A percentile compares a stretch with the other conserved stretches of the same genome.
These are phyloP conservation scores for Yamadazyma mexicana DNA, from an alignment of 1,139 yeast genomes.

Conservation along the genomic window DNA sequence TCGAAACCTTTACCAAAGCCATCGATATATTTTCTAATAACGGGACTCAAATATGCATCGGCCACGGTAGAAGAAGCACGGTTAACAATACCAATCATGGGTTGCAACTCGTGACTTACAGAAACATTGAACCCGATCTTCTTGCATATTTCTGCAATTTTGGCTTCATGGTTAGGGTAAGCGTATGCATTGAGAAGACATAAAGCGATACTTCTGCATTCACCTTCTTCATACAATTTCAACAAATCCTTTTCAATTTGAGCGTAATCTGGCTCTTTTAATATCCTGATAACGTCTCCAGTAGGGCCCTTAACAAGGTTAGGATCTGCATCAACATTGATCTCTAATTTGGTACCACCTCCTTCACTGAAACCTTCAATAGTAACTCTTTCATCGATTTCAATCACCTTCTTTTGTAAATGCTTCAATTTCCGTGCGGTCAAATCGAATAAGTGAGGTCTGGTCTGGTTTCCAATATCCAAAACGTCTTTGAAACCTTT, in stretches of 20 bases:
- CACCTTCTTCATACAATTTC: slow-evolving; percentile 25
- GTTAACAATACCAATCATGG: slow-evolving; percentile 47
- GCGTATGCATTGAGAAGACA: slow-evolving; percentile 43
- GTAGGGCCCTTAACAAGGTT: slow-evolving; percentile 30
- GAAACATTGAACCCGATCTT: slow-evolving; percentile 40
- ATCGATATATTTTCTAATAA: slow-evolving; percentile 33
- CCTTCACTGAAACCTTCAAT: slow-evolving; percentile 41
- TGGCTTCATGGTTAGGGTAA: slow-evolving; percentile 38
- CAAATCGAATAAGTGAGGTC: slow-evolving; percentile 40
- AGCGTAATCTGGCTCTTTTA: slow-evolving; percentile 33
- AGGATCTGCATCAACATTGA: slow-evolving; percentile 21
- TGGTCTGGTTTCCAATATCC: slow-evolving; percentile 41
- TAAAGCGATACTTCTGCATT: slow-evolving; percentile 36
- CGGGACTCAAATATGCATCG: slow-evolving; percentile 45
- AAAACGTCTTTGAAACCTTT: slow-evolving; percentile 52
- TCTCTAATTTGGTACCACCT: slow-evolving; percentile 32
- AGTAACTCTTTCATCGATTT: slow-evolving; percentile 45
- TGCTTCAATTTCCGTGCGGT: slow-evolving; percentile 38
- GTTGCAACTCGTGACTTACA: slow-evolving; percentile 42
- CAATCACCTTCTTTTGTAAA: slow-evolving; percentile 33
- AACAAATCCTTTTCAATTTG: slow-evolving; percentile 23
- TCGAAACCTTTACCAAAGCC: slow-evolving; percentile 44
- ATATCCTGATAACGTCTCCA: slow-evolving; percentile 37
- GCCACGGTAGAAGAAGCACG: slow-evolving; percentile 47
- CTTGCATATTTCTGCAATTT: slow-evolving; percentile 36